Evolutionary conservation across 176 grass and related monocot genomes (phyloP).

Genomic region (Lolium rigidum): DNA sequence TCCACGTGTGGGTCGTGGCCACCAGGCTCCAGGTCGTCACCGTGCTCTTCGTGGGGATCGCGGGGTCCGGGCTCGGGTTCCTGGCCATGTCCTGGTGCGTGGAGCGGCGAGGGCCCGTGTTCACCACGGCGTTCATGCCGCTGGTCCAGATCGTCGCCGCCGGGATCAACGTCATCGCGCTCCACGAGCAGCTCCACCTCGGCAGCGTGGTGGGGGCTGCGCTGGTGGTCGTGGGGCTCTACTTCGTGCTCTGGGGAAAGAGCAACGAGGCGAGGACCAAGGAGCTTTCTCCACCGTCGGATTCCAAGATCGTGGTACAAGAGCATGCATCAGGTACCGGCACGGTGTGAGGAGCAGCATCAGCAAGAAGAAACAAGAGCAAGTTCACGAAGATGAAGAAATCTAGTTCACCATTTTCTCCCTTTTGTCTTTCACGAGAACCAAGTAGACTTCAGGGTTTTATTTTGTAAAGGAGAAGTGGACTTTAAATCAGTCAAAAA

Average conservation of each 20-base stretch:
- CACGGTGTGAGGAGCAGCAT: neutral
- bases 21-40: constrained; percentile 61
- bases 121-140: constrained; percentile 85
- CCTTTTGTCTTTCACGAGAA: neutral
- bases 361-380: neutral
- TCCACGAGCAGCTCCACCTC: constrained; percentile 74
- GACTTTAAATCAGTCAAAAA: neutral
- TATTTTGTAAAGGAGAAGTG: neutral
- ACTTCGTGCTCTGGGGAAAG: constrained; percentile 84
- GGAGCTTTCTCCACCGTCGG: neutral
- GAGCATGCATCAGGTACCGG: neutral
- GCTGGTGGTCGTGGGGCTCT: constrained; percentile 64
- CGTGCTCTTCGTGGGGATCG: constrained; percentile 57
- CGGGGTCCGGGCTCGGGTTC: constrained; percentile 74
- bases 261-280: constrained; percentile 45
- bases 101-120: constrained; percentile 74
- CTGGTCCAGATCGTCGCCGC: constrained; percentile 71
- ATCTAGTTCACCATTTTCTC: neutral
- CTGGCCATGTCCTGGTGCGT: constrained; percentile 83
- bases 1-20: constrained; percentile 54
- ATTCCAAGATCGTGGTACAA: neutral
- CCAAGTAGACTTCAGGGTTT: neutral
- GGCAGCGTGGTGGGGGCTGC: constrained; percentile 66
- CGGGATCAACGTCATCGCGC: constrained; percentile 57
- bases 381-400: neutral